Evolutionary conservation across 2,329 filamentous ascomycete species (phyloP).

Genomic region (Sclerotinia subarctica): DNA sequence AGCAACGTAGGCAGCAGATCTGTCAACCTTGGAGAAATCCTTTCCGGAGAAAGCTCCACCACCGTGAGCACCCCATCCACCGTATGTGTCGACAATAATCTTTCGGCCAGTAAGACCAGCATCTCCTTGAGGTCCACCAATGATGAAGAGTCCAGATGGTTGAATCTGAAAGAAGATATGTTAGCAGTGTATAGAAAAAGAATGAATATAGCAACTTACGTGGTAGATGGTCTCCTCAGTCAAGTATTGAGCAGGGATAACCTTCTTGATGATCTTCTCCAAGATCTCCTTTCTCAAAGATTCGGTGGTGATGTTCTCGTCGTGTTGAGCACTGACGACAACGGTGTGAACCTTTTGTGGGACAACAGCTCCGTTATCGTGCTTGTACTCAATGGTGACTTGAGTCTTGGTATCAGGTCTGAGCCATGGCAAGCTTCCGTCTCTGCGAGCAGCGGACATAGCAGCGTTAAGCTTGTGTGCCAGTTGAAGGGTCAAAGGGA

Average conservation of each 20-base stretch:
- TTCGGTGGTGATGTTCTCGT: constrained; percentile 82
- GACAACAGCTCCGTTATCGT: constrained; percentile 90
- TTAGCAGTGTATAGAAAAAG: background rate
- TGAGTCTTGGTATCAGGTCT: constrained; percentile 99
- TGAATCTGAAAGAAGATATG: constrained; percentile 63
- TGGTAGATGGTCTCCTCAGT: constrained; percentile 95
- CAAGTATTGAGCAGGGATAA: constrained; percentile 88
- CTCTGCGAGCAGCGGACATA: constrained; percentile 84
- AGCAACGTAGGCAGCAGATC: constrained; percentile 93
- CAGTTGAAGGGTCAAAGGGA: constrained; percentile 89
- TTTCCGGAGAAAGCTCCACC: constrained; percentile 99
- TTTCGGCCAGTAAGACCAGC: constrained; percentile 98
- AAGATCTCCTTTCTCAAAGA: constrained; percentile 89
- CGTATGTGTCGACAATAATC: constrained; percentile 98
- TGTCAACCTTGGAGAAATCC: constrained; percentile 99
- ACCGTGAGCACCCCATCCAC: constrained; percentile 99
- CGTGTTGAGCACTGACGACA: constrained; percentile 94
- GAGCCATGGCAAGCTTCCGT: constrained; percentile 88
- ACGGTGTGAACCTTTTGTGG: constrained; percentile 93
- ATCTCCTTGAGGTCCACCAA: constrained; percentile 98
- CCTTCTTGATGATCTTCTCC: constrained; percentile 95
- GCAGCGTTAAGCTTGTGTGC: constrained; percentile 96
- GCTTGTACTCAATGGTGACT: constrained; percentile 97
- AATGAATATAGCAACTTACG: constrained; percentile 50
- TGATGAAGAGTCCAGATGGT: constrained; percentile 98